phyloP scores from a whole-genome alignment of 2,329 filamentous ascomycete species.

The Aspergillus clavatus region DNA sequence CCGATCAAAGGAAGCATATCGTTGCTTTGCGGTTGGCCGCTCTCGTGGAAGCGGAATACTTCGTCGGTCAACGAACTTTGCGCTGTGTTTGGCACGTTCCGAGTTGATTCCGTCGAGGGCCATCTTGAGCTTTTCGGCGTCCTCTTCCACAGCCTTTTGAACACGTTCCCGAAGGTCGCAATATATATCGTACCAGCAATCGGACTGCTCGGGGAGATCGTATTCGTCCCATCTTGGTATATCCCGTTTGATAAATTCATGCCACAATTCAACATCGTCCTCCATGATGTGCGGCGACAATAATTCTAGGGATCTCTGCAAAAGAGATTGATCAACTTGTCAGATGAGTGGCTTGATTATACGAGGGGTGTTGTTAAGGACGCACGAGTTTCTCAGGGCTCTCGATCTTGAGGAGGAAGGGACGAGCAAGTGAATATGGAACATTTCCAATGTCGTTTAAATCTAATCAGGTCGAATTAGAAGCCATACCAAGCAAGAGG shows the following conservation, averaged over 20 bases:
- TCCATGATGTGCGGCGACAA: conserved; percentile 72
- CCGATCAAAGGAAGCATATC: conserved; percentile 29
- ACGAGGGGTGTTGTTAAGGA: neutral
- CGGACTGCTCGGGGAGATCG: conserved; percentile 60
- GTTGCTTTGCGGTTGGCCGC: conserved; percentile 27
- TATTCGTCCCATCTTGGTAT: conserved; percentile 65
- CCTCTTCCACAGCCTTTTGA: conserved; percentile 52
- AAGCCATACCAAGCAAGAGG: too few relatives aligned
- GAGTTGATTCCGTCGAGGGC: conserved; percentile 55
- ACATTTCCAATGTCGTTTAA: conserved; percentile 69
- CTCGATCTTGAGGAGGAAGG: conserved; percentile 67
- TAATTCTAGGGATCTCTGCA: conserved; percentile 58
- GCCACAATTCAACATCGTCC: conserved; percentile 69
- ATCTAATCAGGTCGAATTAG: conserved; percentile 32
- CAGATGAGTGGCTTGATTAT: neutral
- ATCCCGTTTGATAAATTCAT: conserved; percentile 70
- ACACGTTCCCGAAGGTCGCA: conserved; percentile 60
- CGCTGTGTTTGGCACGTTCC: conserved; percentile 54
- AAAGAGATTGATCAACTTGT: conserved; percentile 6
- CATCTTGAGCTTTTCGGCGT: conserved; percentile 54
- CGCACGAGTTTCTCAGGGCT: conserved; percentile 67
- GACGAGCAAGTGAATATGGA: conserved; percentile 60
- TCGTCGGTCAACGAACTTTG: conserved; percentile 48
- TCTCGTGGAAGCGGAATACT: conserved; percentile 25
- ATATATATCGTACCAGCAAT: conserved; percentile 76